phyloP scores from a whole-genome alignment of 2,329 filamentous ascomycete genomes.

The Sarocladium strictum region DNA sequence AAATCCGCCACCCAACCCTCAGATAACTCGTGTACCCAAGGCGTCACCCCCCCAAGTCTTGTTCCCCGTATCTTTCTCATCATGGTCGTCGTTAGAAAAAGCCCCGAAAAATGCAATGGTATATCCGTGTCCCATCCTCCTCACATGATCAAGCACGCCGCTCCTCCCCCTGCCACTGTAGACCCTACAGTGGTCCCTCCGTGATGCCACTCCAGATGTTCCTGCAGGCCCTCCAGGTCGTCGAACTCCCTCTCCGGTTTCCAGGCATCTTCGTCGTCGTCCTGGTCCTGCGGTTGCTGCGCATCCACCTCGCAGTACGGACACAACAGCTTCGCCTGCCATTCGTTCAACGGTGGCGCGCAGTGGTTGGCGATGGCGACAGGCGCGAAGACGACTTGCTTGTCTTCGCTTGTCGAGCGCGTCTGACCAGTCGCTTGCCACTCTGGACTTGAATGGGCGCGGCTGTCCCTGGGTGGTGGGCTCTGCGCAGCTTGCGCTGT shows the following conservation, averaged over 20 bases:
- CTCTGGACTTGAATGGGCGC: conserved; percentile 24
- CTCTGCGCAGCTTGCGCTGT: conserved; percentile 21
- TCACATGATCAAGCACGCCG: conserved; percentile 41
- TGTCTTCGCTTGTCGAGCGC: conserved; percentile 34
- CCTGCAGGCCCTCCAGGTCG: conserved; percentile 41
- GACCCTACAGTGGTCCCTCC: conserved; percentile 20
- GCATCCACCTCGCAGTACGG: conserved; percentile 52
- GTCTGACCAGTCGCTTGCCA: conserved; percentile 47
- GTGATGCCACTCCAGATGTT: conserved; percentile 54
- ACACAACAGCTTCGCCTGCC: conserved; percentile 45
- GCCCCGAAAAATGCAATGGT: background rate
- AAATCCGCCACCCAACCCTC: background rate
- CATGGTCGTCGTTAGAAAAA: background rate
- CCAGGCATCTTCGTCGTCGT: conserved; percentile 45
- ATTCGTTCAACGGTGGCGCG: conserved; percentile 43
- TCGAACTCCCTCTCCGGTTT: conserved; percentile 45
- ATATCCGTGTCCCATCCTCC: background rate
- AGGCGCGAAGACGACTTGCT: conserved; percentile 50
- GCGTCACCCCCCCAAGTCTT: background rate
- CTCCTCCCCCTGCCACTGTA: background rate
- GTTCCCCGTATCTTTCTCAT: background rate
- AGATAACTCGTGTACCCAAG: background rate
- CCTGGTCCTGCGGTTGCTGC: conserved; percentile 33
- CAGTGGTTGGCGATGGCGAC: conserved; percentile 54
- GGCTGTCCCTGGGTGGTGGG: conserved; percentile 15